Base-by-base conservation (phyloP, 108 stramenopile genomes). In the Discostella pseudostelligera region DNA sequence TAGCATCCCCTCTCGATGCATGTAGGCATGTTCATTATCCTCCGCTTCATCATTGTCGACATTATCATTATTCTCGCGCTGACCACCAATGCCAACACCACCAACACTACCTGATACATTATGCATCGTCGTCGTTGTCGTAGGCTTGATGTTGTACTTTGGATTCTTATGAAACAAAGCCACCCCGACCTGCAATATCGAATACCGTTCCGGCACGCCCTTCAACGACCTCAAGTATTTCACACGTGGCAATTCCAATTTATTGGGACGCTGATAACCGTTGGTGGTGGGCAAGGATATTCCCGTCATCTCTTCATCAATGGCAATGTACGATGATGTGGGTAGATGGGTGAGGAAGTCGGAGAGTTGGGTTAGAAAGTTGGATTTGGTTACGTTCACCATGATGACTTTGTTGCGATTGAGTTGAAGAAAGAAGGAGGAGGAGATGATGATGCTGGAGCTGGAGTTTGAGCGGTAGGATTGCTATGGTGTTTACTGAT, bases 241-340 rank as follows among this genome's bases (percentile, higher is more conserved):
- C 51, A 76, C 65, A 6, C 39, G 37, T 4, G 92, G 92, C 28
- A 82, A 59, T 37, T 89, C 79, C 10, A 83, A 76, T 62, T 93
- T 89, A 58, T 81, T 68, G 1, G 79, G 65, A 16, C 69, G 56
- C 17, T 54, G 24, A 16, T 26, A 24, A 42, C 9, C 35, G 24
- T 26, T 25, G 9, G 19, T 14, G 36, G 25, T 42, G 22, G 83
- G 84, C 7, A 87, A n/a, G 2, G 29, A 56, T 32, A 93, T 93
- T 8, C 92, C 92, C 3, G 86, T 93, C 87, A 93, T 88, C 77
- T 93, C 92, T 48, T 87, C 86, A 59, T 93, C 88, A 36, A 93
- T 84, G 12, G 88, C 74, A 14, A 89, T 62, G 67, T 66, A 93
- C 17, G 92, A 71, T 36, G 92, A 82, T 13, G 70, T 68, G 26